These are phyloP conservation scores for Ramularia collo-cygni DNA, from an alignment of 2,329 filamentous ascomycete genomes.

Conservation along the genomic window DNA sequence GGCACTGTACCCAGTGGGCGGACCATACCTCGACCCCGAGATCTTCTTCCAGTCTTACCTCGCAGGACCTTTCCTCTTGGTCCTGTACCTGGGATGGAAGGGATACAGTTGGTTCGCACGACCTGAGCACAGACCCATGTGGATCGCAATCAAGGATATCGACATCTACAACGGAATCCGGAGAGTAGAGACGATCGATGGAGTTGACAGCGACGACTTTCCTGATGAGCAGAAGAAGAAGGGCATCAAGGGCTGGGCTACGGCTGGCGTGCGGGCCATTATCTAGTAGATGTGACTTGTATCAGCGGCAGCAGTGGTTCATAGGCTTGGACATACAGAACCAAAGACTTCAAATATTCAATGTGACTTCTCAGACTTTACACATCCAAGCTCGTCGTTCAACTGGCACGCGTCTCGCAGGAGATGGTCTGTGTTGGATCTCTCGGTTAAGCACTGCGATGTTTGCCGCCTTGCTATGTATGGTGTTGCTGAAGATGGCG, in stretches of 20 bases:
- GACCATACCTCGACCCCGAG: conserved; percentile 12
- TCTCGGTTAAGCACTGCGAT: too few relatives aligned
- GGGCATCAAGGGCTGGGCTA: conserved; percentile 7
- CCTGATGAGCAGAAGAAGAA: conserved; percentile 26
- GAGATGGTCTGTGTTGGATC: too few relatives aligned
- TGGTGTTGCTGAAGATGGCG: too few relatives aligned
- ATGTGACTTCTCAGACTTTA: too few relatives aligned
- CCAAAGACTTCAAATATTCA: too few relatives aligned
- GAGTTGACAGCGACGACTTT: conserved; percentile 23
- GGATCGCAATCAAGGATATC: conserved; percentile 27
- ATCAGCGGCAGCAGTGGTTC: too few relatives aligned
- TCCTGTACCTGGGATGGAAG: conserved; percentile 27
- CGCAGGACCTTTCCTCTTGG: conserved; percentile 25
- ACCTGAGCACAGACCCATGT: conserved; percentile 27
- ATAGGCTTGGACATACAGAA: too few relatives aligned
- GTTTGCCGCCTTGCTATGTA: too few relatives aligned
- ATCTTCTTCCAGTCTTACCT: conserved; percentile 27
- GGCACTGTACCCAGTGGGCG: conserved; percentile 22
- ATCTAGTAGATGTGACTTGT: neutral
- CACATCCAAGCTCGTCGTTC: too few relatives aligned
- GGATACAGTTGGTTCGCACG: conserved; percentile 21
- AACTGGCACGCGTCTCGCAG: too few relatives aligned
- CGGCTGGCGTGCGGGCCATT: conserved; percentile 4
- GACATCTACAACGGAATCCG: conserved; percentile 34
- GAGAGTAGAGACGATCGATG: conserved; percentile 14